These are phyloP conservation scores for Leccinum subfulvum DNA, from an alignment of 1,284 basidiomycete genomes.

Conservation along the genomic window DNA sequence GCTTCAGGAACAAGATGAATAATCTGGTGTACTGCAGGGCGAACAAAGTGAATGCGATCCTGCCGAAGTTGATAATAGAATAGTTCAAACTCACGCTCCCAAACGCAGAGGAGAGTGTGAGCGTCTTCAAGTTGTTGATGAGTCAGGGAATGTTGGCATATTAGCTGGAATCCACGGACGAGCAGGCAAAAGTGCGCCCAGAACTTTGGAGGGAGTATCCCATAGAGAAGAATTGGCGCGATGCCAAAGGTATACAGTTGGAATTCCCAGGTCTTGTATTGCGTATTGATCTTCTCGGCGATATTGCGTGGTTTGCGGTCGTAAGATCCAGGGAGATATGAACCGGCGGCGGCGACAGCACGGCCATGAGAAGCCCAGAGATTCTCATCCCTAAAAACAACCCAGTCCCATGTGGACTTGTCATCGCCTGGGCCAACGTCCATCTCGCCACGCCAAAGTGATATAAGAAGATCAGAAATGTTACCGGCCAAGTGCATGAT, in stretches of 20 bases:
- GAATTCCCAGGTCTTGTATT: constrained; percentile 13
- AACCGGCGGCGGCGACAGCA: fast-evolving
- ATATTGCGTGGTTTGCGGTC: constrained; percentile 2
- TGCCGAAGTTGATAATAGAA: background rate
- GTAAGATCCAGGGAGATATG: background rate
- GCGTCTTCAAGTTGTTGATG: background rate
- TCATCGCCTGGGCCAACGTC: constrained; percentile 9
- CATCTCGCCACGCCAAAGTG: constrained; percentile 34
- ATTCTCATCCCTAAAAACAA: background rate
- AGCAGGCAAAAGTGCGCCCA: constrained; percentile 11
- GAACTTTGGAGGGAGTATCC: background rate
- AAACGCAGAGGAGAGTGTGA: background rate
- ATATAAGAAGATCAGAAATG: constrained; percentile 32
- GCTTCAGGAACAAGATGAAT: background rate
- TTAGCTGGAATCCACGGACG: background rate
- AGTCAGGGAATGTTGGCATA: background rate
- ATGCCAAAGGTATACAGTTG: background rate
- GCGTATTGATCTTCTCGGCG: constrained; percentile 1
- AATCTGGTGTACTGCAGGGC: background rate
- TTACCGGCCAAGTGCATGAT: too few relatives aligned
- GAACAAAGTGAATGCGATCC: background rate
- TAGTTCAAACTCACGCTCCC: background rate
- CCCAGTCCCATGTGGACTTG: background rate
- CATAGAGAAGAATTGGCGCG: background rate
- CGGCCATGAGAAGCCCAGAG: background rate